A percentile compares a stretch with the other conserved stretches of the same genome.
Evolutionary conservation across 495 filamentous ascomycete species (phyloP).

Genomic region (Tuber indicum): DNA sequence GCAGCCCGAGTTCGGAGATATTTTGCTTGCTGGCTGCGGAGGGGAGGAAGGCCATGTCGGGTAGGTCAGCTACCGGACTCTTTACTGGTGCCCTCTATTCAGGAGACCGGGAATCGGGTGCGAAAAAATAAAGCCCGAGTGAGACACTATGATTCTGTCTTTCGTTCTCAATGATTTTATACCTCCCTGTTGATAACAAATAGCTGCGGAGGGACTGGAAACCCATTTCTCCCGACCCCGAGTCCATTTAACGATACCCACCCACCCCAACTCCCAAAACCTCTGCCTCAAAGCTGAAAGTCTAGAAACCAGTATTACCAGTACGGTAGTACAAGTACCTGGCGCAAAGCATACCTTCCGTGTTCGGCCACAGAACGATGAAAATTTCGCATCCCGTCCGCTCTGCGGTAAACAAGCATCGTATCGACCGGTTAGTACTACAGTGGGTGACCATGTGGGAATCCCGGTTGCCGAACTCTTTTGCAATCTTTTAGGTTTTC

Average conservation of each 20-base stretch:
- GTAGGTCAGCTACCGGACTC: too few species aligned
- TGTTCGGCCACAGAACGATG: conserved; percentile 5
- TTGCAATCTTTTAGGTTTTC: neutral
- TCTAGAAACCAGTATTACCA: too few species aligned
- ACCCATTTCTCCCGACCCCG: too few species aligned
- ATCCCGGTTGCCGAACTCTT: conserved; percentile 2
- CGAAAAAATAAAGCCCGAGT: too few species aligned
- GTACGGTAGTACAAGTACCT: neutral
- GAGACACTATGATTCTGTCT: neutral
- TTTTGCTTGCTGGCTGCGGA: too few species aligned
- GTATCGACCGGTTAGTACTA: conserved; percentile 5
- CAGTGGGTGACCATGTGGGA: conserved; percentile 3
- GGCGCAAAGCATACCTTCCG: neutral
- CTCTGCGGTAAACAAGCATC: conserved; percentile 5
- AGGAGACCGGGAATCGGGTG: too few species aligned
- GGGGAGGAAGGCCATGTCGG: too few species aligned
- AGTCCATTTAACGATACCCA: too few species aligned
- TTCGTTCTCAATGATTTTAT: neutral
- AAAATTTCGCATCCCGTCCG: conserved; percentile 4
- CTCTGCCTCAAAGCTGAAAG: neutral
- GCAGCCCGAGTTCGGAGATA: too few species aligned
- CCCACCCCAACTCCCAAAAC: too few species aligned
- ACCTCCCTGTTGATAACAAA: neutral
- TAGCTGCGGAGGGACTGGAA: neutral
- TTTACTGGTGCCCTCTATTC: too few species aligned